phyloP scores from a whole-genome alignment of 345 rosid genomes.

The Gossypium rotundifolium region DNA sequence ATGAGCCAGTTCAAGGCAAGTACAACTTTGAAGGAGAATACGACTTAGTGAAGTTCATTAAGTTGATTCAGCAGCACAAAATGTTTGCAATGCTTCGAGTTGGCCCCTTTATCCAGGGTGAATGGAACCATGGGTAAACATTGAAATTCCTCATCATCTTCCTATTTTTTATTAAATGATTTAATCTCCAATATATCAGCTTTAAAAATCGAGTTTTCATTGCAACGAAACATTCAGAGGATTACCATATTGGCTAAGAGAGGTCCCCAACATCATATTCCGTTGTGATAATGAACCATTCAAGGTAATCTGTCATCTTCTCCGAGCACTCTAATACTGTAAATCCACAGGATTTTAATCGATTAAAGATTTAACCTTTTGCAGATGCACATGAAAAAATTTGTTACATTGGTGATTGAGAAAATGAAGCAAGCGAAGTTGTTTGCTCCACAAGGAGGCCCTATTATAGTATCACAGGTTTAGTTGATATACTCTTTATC shows the following conservation, averaged over 20 bases:
- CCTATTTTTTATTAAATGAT: not conserved
- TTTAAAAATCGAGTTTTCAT: not conserved
- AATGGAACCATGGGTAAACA: slow-evolving; percentile 86
- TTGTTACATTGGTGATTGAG: slow-evolving; percentile 32
- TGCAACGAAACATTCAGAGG: slow-evolving; percentile 38
- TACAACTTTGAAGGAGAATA: slow-evolving; percentile 57
- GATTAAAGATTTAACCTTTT: not conserved
- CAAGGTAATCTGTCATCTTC: slow-evolving; percentile 44
- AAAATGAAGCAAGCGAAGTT: slow-evolving; percentile 42
- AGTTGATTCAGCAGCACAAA: slow-evolving; percentile 42
- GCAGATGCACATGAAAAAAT: slow-evolving; percentile 56
- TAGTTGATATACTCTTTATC: not conserved
- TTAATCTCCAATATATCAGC: not conserved
- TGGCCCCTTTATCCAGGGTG: slow-evolving; percentile 96
- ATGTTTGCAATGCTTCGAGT: slow-evolving; percentile 63
- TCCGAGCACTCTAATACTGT: not conserved
- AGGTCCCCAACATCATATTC: slow-evolving; percentile 58
- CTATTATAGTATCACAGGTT: slow-evolving; percentile 65
- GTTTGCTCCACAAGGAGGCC: slow-evolving; percentile 78
- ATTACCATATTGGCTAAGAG: slow-evolving; percentile 88
- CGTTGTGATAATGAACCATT: slow-evolving; percentile 68
- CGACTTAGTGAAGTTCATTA: slow-evolving; percentile 75
- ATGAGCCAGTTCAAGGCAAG: slow-evolving; percentile 61
- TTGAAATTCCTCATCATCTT: not conserved
- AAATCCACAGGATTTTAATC: not conserved